Evolutionary conservation across 306 rosid species (phyloP), one percentile per base, ranked within the genome.

Genomic region (Notholithocarpus densiflorus): DNA sequence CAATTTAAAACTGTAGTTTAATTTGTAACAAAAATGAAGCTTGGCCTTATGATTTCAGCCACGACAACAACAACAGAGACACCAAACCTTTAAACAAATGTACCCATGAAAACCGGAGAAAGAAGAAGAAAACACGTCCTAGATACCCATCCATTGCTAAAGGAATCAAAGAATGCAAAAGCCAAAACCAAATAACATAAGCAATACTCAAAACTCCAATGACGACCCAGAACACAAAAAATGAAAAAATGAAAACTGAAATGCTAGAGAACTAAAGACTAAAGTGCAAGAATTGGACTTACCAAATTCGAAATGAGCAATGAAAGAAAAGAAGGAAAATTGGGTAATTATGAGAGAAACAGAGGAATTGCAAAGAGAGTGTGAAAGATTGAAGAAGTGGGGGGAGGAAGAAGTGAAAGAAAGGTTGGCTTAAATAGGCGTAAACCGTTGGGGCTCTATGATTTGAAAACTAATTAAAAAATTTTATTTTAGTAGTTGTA

Each of bases 351-450:
- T 1, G 72, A 66, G 6, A 21, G 21, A 27, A 19, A 60, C 23
- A 80, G 61, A 59, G 56, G 54, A 59, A 71, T 15, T 31, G 62
- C 23, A 20, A 14, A 56, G 34, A 78, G 12, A 29, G 57, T 4
- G 76, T 20, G 23, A 13, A 29, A 56, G 70, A 48, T 0, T 2
- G 83, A 69, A 14, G 77, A 75, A 78, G 91, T 29, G 92, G 88
- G 91, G 77, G 98, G 92, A 89, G 79, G 88, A 87, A 79, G 53
- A 45, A 74, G 7, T 21, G 84, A 52, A 8, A 74, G 75, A 79
- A 72, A 52, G 72, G 79, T 0, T 74, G 81, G 85, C 83, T 82
- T 94, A 83, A 82, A 94, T 92, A 92, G 91, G 74, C 54, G 15
- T 12, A 68, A 78, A 57, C 76, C 65, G 70, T 77, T 79, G 84